These are phyloP conservation scores for Talaromyces proteolyticus DNA, from an alignment of 495 filamentous ascomycete genomes.

Conservation along the genomic window DNA sequence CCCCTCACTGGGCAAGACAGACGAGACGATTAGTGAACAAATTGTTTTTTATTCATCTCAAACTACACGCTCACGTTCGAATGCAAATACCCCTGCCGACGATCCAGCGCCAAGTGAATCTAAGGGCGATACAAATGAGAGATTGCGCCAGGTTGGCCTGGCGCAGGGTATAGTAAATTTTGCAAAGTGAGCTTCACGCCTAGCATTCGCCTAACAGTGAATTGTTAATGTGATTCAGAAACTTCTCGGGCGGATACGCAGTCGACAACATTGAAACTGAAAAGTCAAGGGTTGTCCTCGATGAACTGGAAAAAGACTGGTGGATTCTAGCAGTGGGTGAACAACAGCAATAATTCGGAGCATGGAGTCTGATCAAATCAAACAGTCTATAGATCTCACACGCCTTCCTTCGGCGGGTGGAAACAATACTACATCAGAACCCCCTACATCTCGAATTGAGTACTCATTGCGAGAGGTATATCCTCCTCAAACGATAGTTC, in stretches of 20 bases:
- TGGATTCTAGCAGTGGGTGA: slow-evolving; percentile 80
- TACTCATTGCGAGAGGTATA: slow-evolving; percentile 87
- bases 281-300: slow-evolving; percentile 72
- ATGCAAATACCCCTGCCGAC: slow-evolving; percentile 30
- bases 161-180: slow-evolving; percentile 98
- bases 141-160: slow-evolving; percentile 86
- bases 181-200: slow-evolving; percentile 49
- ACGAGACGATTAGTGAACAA: slow-evolving; percentile 84
- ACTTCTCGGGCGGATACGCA: slow-evolving; percentile 69
- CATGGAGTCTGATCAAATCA: background rate
- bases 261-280: slow-evolving; percentile 89
- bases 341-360: background rate
- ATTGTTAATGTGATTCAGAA: slow-evolving; percentile 33
- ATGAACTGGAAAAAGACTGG: slow-evolving; percentile 85
- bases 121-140: slow-evolving; percentile 68
- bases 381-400: slow-evolving; percentile 69
- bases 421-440: slow-evolving; percentile 12
- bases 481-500: slow-evolving; percentile 69
- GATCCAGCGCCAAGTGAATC: slow-evolving; percentile 53
- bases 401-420: slow-evolving; percentile 30
- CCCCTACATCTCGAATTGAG: slow-evolving; percentile 38
- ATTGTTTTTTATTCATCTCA: slow-evolving; percentile 80
- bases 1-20: slow-evolving; percentile 77
- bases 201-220: slow-evolving; percentile 1
- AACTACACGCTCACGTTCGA: slow-evolving; percentile 20